Conservation (phyloP, 2,329 filamentous ascomycete species). For the Claviceps pazoutovae region DNA sequence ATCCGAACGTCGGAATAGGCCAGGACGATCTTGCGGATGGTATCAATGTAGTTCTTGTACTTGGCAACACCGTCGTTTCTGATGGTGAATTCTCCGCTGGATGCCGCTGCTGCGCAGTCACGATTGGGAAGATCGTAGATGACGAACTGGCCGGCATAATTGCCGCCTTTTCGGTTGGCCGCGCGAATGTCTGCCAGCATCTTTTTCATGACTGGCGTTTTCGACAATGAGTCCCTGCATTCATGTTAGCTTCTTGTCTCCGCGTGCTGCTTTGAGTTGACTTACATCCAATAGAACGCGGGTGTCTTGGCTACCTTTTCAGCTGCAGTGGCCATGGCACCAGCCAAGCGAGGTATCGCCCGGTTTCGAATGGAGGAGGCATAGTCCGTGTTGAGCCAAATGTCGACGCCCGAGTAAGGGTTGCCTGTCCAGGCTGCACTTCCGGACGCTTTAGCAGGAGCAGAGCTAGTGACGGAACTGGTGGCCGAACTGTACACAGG, state of each 20-base stretch:
- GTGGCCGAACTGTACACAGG: background rate
- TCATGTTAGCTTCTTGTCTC: slow-evolving; percentile 4
- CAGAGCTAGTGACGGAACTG: background rate
- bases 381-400: slow-evolving; percentile 22
- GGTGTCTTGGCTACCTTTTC: slow-evolving; percentile 37
- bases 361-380: slow-evolving; percentile 37
- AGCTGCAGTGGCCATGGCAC: slow-evolving; percentile 37
- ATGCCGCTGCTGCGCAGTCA: slow-evolving; percentile 42
- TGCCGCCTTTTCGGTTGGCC: slow-evolving; percentile 21
- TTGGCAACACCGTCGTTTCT: slow-evolving; percentile 35
- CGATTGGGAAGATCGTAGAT: slow-evolving; percentile 45
- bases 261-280: slow-evolving; percentile 1
- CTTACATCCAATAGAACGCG: slow-evolving; percentile 38
- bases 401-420: slow-evolving; percentile 34
- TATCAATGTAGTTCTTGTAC: slow-evolving; percentile 43
- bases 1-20: slow-evolving; percentile 29
- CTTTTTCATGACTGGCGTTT: slow-evolving; percentile 30
- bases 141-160: slow-evolving; percentile 36
- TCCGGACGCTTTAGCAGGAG: slow-evolving; percentile 14
- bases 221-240: slow-evolving; percentile 33
- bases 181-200: slow-evolving; percentile 31
- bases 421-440: slow-evolving; percentile 37
- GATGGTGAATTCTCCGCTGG: slow-evolving; percentile 41
- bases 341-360: slow-evolving; percentile 49
- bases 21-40: slow-evolving; percentile 27